Base-by-base conservation (phyloP, 2,329 filamentous ascomycete species). In the Tolypocladium pustulatum region DNA sequence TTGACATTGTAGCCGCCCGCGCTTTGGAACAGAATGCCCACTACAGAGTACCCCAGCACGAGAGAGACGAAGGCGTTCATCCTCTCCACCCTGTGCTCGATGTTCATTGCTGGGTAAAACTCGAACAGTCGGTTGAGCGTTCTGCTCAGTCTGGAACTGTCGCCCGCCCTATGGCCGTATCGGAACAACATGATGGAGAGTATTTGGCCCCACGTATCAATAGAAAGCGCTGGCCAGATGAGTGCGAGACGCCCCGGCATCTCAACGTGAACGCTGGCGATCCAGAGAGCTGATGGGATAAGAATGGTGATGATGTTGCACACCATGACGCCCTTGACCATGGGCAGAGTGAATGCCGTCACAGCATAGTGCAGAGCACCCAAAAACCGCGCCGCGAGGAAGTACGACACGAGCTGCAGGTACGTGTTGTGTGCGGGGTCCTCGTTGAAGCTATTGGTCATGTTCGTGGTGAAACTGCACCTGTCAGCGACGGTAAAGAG, bases 61-160 rank as follows among this genome's bases (percentile, higher is more conserved):
- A 87, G 72, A 0, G 83, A 81, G 0, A 87, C 81, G 65, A 87
- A 88, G 0, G 84, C 84, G 59, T 82, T 82, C 36, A 81, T 87
- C 8, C 85, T 74, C 68, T 87, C 84, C 5, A 84, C 82, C 58
- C 82, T 79, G 68, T 88, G 85, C 69, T 87, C 85, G 62, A 87
- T 87, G 63, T 86, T 87, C 54, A 82, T 73, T 0, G 81, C 83
- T 2, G 83, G 84, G 57, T 77, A 80, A 67, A 85, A 86, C 61
- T 86, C 82, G 59, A 85, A 82, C 4, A 73, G 67, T 6, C 69
- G 65, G 12, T 66, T 65, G 17, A 78, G 55, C 5, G 63, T 56
- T n/a, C 59, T 63, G 46, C 62, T 66, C 13, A 67, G 40, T n/a
- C 30, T 58, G n/a, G 59, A 65, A 10, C 59, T 62, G 17, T 64